These are phyloP conservation scores for Hymenoscyphus infarciens DNA, from an alignment of 2,329 filamentous ascomycete genomes.

Conservation along the genomic window DNA sequence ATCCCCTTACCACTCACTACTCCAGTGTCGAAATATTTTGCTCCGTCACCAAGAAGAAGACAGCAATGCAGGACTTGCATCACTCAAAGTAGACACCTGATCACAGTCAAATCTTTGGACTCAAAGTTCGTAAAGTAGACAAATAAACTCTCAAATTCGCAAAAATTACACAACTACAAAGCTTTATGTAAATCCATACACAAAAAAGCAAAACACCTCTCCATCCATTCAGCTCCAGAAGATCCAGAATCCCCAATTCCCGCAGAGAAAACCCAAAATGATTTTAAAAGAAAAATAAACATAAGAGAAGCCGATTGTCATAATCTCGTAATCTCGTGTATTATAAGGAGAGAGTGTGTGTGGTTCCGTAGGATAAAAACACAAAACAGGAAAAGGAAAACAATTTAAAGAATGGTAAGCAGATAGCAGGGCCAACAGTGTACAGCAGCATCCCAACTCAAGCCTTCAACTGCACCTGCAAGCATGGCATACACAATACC, in stretches of 20 bases:
- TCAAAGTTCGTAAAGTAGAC: too few species aligned
- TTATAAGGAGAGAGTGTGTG: neutral
- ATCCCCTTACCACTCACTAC: too few species aligned
- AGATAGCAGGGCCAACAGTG: neutral
- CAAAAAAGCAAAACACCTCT: neutral
- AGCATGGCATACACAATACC: conserved; percentile 59
- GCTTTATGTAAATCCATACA: neutral
- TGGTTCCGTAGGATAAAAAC: neutral
- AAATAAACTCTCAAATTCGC: neutral
- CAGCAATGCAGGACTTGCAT: too few species aligned
- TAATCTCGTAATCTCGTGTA: neutral
- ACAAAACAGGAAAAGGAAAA: neutral
- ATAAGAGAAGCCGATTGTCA: neutral
- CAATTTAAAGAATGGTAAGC: neutral
- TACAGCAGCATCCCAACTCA: conserved; percentile 16
- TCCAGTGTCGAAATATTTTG: too few species aligned
- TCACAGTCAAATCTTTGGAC: too few species aligned
- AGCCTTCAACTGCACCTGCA: conserved; percentile 56
- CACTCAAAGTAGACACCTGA: too few species aligned
- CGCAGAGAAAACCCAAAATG: neutral
- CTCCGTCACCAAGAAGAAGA: too few species aligned
- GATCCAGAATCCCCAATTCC: neutral
- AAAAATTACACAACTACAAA: too few species aligned
- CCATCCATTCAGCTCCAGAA: neutral
- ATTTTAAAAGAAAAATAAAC: neutral